Evolutionary conservation across 2,329 filamentous ascomycete species (phyloP), one percentile per base, ranked within the genome.

Genomic region (Endoconidiophora polonica): DNA sequence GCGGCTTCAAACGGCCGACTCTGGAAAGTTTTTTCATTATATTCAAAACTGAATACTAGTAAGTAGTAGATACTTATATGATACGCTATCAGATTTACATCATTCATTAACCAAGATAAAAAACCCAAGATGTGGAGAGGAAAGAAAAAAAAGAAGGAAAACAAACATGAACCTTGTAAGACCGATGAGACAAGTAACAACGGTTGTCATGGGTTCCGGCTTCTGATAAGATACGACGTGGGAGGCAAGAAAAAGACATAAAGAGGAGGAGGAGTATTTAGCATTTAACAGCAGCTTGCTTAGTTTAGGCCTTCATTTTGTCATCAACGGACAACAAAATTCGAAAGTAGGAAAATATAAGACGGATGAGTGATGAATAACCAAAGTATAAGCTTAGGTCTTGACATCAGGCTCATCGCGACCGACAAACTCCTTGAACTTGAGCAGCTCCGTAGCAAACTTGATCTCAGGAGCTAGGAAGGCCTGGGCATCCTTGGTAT

Each of bases 371-470:
- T 18, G 16, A 18, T 2, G 16, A 18, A 18, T 2, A 18, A 18
- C 16, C 16, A 18, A 18, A 18, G 16, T 18, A 18, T 18, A 44
- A 16, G 14, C 9, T 50, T 80, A 96, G 54, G 90, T 98, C 81
- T 88, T 94, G 60, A 98, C 91, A 68, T 94, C 86, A 36, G 91
- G 91, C 71, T 94, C 83, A 59, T 86, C 86, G 54, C 88, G 81
- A 62, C 87, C 88, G 59, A 96, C 79, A 63, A 83, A 87, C 72
- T 95, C 84, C 73, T 95, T 85, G 66, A 98, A 82, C 73, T 90
- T 87, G 62, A 98, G 73, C 53, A 98, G 71, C 49, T 81, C 77
- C 2, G 86, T 83, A 20, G 90, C 86, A 58, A 94, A 77, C 62
- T 81, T 76, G 60, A 98, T 86, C 62, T 93, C 86, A 52, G 86